Conservation (phyloP, 164 flowering plant genomes). For the Vitis riparia region DNA sequence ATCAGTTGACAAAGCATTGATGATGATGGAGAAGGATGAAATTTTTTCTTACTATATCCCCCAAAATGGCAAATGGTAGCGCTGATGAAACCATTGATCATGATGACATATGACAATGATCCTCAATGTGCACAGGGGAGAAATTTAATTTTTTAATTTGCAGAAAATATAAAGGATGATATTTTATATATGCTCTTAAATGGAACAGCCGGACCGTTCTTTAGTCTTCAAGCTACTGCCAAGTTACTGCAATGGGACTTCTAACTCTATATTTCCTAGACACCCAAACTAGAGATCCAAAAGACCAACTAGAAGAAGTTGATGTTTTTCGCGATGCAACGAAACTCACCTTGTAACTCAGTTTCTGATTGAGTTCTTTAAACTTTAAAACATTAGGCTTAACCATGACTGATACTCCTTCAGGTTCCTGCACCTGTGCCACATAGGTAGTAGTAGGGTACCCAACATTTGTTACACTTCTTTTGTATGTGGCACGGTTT, state of each 20-base stretch:
- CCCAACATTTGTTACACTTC: slow-evolving; percentile 74
- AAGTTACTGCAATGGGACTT: slow-evolving; percentile 67
- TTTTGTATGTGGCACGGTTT: slow-evolving; percentile 24
- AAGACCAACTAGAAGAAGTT: slow-evolving; percentile 21
- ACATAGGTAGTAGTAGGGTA: slow-evolving; percentile 25
- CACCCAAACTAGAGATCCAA: slow-evolving; percentile 56
- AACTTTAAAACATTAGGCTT: slow-evolving; percentile 43
- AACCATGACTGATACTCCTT: slow-evolving; percentile 42
- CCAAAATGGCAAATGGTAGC: too few relatives aligned
- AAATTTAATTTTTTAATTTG: too few relatives aligned
- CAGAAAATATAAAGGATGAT: too few relatives aligned
- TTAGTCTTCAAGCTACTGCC: slow-evolving; percentile 13
- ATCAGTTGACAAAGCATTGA: too few relatives aligned
- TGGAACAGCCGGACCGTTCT: too few relatives aligned
- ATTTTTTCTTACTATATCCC: too few relatives aligned
- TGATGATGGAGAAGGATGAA: too few relatives aligned
- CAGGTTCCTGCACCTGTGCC: slow-evolving; percentile 33
- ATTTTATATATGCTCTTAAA: too few relatives aligned
- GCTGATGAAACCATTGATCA: too few relatives aligned
- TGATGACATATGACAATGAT: too few relatives aligned
- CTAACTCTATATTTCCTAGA: slow-evolving; percentile 41
- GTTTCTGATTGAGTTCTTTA: slow-evolving; percentile 33
- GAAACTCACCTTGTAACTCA: slow-evolving; percentile 55
- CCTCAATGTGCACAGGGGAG: too few relatives aligned
- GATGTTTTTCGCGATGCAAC: slow-evolving; percentile 4